Evolutionary conservation across 1,284 basidiomycete genomes (phyloP).

Genomic region (Fomitopsis schrenkii): DNA sequence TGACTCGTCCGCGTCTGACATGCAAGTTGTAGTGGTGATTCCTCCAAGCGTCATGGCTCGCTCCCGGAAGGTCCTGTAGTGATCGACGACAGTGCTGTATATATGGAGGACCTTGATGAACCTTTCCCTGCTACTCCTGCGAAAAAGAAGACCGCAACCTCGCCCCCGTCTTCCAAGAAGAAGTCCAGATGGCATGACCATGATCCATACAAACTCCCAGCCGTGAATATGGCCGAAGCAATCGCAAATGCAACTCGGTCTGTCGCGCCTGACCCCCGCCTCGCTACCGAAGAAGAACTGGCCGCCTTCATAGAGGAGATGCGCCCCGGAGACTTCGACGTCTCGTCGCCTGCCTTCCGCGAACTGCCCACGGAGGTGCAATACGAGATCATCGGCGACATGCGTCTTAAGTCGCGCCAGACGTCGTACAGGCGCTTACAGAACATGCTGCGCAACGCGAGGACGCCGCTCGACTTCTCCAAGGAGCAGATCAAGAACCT

Average conservation of each 20-base stretch:
- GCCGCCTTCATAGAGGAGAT: slow-evolving; percentile 90
- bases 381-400: slow-evolving; percentile 97
- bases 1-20: background rate
- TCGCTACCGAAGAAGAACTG: slow-evolving; percentile 93
- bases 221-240: slow-evolving; percentile 58
- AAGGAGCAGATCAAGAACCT: slow-evolving; percentile 92
- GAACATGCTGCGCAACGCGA: slow-evolving; percentile 81
- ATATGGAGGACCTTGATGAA: slow-evolving; percentile 82
- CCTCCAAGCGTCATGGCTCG: slow-evolving; percentile 41
- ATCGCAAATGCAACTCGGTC: slow-evolving; percentile 57
- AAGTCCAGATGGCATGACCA: slow-evolving; percentile 65
- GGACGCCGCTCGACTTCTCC: slow-evolving; percentile 92
- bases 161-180: slow-evolving; percentile 49
- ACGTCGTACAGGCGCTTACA: slow-evolving; percentile 90
- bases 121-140: slow-evolving; percentile 48
- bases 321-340: slow-evolving; percentile 89
- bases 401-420: slow-evolving; percentile 90
- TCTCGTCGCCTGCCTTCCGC: slow-evolving; percentile 84
- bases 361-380: slow-evolving; percentile 94
- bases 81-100: slow-evolving; percentile 71
- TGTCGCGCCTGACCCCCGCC: slow-evolving; percentile 74
- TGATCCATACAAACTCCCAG: slow-evolving; percentile 83
- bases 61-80: slow-evolving; percentile 34
- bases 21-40: slow-evolving; percentile 7
- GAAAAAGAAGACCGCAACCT: slow-evolving; percentile 35